Base-by-base conservation (phyloP, 805 yeast species). In the Kuraishia ogatae region DNA sequence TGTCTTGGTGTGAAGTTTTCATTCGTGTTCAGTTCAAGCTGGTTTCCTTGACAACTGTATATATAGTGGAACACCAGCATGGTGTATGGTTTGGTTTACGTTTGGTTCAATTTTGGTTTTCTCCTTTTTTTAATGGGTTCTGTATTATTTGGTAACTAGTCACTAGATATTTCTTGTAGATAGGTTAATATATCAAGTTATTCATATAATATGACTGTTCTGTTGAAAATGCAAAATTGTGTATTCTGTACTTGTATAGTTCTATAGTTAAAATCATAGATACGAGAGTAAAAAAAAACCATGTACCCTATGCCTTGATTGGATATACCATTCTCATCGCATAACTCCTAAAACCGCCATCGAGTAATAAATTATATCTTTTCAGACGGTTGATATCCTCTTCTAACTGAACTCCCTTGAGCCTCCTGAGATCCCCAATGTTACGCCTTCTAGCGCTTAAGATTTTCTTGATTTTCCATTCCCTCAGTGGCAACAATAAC, bases 401-500 rank as follows among this genome's bases (percentile, higher is more conserved):
- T 17, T 29, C 24, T 17, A 29, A 13, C 17, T 50, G 24, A 19
- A 8, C 52, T 22, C 7, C 17, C 23, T 39, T 24, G n/a, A 35
- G 43, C 43, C 43, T 35, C 13, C 43, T 35, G n/a, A 35, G 43
- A 35, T 54, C 52, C 20, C 57, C 54, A 6, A 59, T 56, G 24
- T 56, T 46, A 11, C 56, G 52, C 13, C 60, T 24, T 50, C 67
- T 58, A 1, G 57, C 26, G 7, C 29, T 26, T 2, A 80, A 55
- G 57, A 70, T 68, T 35, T 71, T 64, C 51, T 73, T 60, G 1
- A 84, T 79, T 55, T 78, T 70, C 71, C 74, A 72, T 58, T 82
- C 85, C 59, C 91, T 71, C 21, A 81, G 68, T 0, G 80, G 68
- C 1, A 80, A 56, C 54, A 78, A 66, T 26, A 81, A 55, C 2